Percentiles rank a stretch among this genome's conserved stretches.
Conservation (phyloP, 768 basidiomycete species). For the Termitomyces sp. region DNA sequence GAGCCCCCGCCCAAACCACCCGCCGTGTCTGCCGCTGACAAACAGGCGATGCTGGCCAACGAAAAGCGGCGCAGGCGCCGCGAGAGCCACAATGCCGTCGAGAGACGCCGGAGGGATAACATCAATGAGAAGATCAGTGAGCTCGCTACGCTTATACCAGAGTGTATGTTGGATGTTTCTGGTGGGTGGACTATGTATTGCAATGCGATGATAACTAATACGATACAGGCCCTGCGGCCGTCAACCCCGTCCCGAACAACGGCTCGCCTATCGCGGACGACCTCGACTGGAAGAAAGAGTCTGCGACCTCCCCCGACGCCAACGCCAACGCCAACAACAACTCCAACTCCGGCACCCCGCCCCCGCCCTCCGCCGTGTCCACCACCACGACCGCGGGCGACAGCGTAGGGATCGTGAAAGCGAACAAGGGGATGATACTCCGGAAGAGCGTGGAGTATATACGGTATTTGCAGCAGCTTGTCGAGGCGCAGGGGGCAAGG, state of each 20-base stretch:
- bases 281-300: slow-evolving; percentile 12
- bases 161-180: slow-evolving; percentile 65
- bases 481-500: slow-evolving; percentile 71
- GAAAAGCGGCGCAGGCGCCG: slow-evolving; percentile 81
- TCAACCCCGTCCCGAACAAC: not conserved
- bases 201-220: not conserved
- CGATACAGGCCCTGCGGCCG: not conserved
- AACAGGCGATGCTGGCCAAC: slow-evolving; percentile 60
- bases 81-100: slow-evolving; percentile 92
- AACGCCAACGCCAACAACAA: too few relatives aligned
- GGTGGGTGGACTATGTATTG: slow-evolving; percentile 4
- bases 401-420: slow-evolving; percentile 63
- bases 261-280: slow-evolving; percentile 10
- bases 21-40: slow-evolving; percentile 25
- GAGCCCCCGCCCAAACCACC: slow-evolving; percentile 6
- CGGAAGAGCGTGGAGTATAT: slow-evolving; percentile 80
- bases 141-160: slow-evolving; percentile 84
- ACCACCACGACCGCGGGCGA: slow-evolving; percentile 10
- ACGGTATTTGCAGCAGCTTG: slow-evolving; percentile 84
- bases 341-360: slow-evolving; percentile 8
- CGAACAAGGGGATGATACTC: slow-evolving; percentile 94
- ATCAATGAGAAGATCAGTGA: slow-evolving; percentile 96
- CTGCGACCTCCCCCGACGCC: not conserved
- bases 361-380: not conserved
- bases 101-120: slow-evolving; percentile 82